A percentile compares a stretch with the other conserved stretches of the same genome.
These are phyloP conservation scores for Populus hybrid DNA, from an alignment of 441 rosid genomes.

Conservation along the genomic window DNA sequence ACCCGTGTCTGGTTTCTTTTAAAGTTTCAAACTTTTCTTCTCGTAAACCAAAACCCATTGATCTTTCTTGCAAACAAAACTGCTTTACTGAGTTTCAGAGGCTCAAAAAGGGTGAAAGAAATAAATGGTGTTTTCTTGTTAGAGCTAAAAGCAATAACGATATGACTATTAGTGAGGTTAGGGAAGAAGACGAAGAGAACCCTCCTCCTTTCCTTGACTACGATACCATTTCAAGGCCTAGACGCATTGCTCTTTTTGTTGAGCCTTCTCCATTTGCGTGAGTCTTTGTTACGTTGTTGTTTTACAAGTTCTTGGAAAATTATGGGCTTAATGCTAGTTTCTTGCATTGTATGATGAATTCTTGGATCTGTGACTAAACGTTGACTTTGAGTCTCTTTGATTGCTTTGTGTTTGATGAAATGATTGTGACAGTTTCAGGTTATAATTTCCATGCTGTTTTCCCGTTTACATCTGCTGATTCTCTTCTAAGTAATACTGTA, in stretches of 20 bases:
- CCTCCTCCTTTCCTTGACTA: conserved; percentile 53
- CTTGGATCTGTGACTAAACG: conserved; percentile 7
- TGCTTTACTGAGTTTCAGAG: neutral
- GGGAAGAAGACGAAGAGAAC: conserved; percentile 46
- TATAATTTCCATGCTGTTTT: neutral
- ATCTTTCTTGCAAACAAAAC: conserved; percentile 24
- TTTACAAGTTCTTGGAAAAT: neutral
- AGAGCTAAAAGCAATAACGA: conserved; percentile 24
- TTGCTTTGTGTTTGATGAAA: conserved; percentile 17
- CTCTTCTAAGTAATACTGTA: neutral
- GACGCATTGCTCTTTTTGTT: conserved; percentile 90
- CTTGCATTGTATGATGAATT: neutral
- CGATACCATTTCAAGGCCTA: conserved; percentile 55
- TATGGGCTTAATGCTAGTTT: neutral
- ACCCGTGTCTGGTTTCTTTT: conserved; percentile 21
- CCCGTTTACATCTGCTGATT: neutral
- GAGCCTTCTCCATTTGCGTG: conserved; percentile 99
- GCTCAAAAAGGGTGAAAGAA: neutral
- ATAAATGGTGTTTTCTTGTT: conserved; percentile 18
- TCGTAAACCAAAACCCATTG: conserved; percentile 34
- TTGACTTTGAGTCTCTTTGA: conserved; percentile 12
- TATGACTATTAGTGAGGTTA: conserved; percentile 57
- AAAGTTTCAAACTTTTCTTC: conserved; percentile 24
- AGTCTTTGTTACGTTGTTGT: conserved; percentile 27
- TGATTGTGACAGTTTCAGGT: neutral